Base-by-base conservation (phyloP, 1,284 basidiomycete genomes). In the Rhizopogon hawkerae region DNA sequence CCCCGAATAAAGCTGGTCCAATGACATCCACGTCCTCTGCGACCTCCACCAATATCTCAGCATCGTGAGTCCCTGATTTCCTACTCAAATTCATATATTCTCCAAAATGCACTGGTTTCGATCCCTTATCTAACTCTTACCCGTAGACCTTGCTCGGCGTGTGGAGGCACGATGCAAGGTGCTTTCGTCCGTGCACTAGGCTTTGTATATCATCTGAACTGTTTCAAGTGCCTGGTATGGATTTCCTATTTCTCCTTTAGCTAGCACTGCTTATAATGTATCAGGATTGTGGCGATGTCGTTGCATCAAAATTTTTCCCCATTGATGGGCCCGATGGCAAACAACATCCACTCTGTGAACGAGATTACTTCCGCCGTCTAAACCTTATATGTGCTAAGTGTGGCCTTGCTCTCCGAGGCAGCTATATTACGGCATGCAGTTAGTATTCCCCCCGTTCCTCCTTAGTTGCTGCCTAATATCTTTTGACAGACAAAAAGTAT, bases 401-500 rank as follows among this genome's bases (percentile, higher is more conserved):
- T 68, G 86, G 87, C 48, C 85, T 88, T 71, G 96, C 95, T 35
- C 71, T 99, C 51, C 77, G 96, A 62, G 95, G 93, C 49, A 96
- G 92, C 70, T 99, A 99, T 65, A 98, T 99, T 70, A 99, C 96
- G 14, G 96, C 96, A 35, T 94, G 96, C 74, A 95, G 93, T 94
- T 64, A 71, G 92, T 85, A 38, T n/a, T 51, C 41, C 47, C 47
- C 45, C 50, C 52, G 59, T 54, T 41, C 53, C 48, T 54, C 51
- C 43, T 56, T 46, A 42, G 55, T 44, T 49, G 18, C 55, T 54
- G 52, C 49, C 46, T 52, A 48, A 56, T 47, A 53, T 54, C 52
- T 50, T 39, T 55, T 41, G 58, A 14, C 66, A 96, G 92, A 89
- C 71, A 92, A 93, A 75, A 99, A 99, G 70, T 99, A 88, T 70